Evolutionary conservation across 2,329 filamentous ascomycete species (phyloP).

Genomic region (Aspergillus sojae): DNA sequence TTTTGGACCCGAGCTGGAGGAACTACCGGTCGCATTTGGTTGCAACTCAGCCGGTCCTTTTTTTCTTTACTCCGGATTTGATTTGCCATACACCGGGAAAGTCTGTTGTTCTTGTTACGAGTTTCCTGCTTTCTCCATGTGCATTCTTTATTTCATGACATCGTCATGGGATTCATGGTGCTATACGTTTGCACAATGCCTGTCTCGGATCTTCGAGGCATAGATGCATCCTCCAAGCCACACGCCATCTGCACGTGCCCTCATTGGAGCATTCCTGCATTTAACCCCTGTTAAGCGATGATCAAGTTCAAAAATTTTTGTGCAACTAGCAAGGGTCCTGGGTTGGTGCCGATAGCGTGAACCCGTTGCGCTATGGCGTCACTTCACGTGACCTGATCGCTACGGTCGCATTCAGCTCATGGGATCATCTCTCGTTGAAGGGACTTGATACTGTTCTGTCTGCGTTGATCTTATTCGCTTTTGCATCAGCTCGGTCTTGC

Average conservation of each 20-base stretch:
- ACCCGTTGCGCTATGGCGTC: constrained; percentile 31
- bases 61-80: neutral
- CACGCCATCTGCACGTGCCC: constrained; percentile 15
- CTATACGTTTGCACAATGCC: neutral
- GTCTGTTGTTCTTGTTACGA: neutral
- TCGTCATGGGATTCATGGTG: neutral
- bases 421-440: neutral
- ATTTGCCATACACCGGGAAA: neutral
- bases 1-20: constrained; percentile 7
- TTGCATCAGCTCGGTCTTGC: neutral
- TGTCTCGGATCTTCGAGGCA: constrained; percentile 13
- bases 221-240: constrained; percentile 3
- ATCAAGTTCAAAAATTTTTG: constrained; percentile 15
- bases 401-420: neutral
- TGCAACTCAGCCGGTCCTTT: neutral
- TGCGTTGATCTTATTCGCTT: neutral
- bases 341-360: constrained; percentile 26
- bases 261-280: constrained; percentile 19
- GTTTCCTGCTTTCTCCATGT: constrained; percentile 1
- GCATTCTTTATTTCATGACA: too few species aligned
- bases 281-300: constrained; percentile 14
- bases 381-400: constrained; percentile 38
- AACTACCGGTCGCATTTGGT: neutral
- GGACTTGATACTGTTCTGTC: too few species aligned
- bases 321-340: constrained; percentile 21